These are phyloP conservation scores for Exophiala dermatitidis DNA, from an alignment of 2,329 filamentous ascomycete species.

Conservation along the genomic window DNA sequence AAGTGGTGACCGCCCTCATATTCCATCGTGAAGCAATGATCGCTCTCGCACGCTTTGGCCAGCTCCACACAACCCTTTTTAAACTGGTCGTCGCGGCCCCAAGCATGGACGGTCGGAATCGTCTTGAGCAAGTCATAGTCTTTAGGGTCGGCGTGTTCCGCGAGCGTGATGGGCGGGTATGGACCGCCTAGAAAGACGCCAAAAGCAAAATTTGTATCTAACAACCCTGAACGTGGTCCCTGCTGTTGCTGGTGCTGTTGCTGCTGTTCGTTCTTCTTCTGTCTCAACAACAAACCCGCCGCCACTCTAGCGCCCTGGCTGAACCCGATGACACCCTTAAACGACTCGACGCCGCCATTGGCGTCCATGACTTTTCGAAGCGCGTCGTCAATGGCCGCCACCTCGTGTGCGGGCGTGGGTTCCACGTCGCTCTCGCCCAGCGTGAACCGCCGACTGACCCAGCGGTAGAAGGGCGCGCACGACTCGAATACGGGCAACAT, in stretches of 20 bases:
- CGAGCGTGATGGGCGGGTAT: slow-evolving; percentile 25
- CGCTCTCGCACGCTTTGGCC: slow-evolving; percentile 21
- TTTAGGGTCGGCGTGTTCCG: slow-evolving; percentile 5
- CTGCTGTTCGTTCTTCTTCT: slow-evolving; percentile 21
- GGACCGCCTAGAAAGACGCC: slow-evolving; percentile 26
- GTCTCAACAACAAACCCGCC: slow-evolving; percentile 26
- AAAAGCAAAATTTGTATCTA: slow-evolving; percentile 22
- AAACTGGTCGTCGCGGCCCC: slow-evolving; percentile 27
- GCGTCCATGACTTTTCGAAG: slow-evolving; percentile 23
- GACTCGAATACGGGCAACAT: slow-evolving; percentile 35
- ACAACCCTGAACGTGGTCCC: not conserved
- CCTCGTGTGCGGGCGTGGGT: slow-evolving; percentile 18
- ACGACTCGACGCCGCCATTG: slow-evolving; percentile 23
- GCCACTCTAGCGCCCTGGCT: slow-evolving; percentile 32
- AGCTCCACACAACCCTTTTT: slow-evolving; percentile 22
- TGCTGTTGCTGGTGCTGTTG: no score
- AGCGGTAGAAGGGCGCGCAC: slow-evolving; percentile 33
- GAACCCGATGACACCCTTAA: slow-evolving; percentile 34
- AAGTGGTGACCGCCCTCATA: slow-evolving; percentile 28
- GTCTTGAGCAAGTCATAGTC: slow-evolving; percentile 21
- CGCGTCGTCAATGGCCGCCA: slow-evolving; percentile 19
- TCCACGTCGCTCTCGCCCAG: slow-evolving; percentile 20
- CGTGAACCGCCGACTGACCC: slow-evolving; percentile 28
- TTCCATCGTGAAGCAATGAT: slow-evolving; percentile 25
- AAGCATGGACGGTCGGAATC: slow-evolving; percentile 27